Base-by-base conservation (phyloP, 805 yeast genomes). In the Lachancea nothofagi region DNA sequence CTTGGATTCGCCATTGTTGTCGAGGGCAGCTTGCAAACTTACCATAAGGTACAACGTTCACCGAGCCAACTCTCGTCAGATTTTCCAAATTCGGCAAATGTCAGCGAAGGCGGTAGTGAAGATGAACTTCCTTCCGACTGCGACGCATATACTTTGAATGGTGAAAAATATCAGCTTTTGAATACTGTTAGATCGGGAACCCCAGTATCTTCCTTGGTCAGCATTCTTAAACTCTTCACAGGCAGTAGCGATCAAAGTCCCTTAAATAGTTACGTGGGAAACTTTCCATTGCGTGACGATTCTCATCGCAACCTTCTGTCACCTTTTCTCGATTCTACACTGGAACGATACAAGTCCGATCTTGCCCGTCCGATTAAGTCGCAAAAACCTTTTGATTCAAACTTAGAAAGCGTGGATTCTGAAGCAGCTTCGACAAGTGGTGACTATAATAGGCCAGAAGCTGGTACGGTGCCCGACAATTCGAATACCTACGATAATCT, bases 1-100 rank as follows among this genome's bases (percentile, higher is more conserved):
- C 66, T 82, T 5, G 97, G 97, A 1, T 89, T 93, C 53, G 79
- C 93, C 26, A 83, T 93, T 31, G 95, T 90, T 17, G 95, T 89
- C 1, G 97, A 89, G 50, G 98, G 98, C 1, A 73, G 79, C 9
- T 75, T 90, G 35, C 88, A 85, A 54, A 83, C 93, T 0, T 87
- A 74, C 55, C 78, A 80, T 33, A 76, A 75, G 45, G 64, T 80
- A 2, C 67, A 69, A 8, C 36, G 27, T 14, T 10, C 32, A 7
- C 28, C 7, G 13, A 25, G 54, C 51, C 25, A 55, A 45, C 24
- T 15, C 4, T 23, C 17, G 14, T 17, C 27, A 9, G 34, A 23
- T 10, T n/a, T 22, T 19, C n/a, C 26, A 18, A 26, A 38, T 15
- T 20, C 9, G 12, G 22, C 9, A 10, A 13, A 26, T n/a, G 24